A percentile compares a stretch with the other conserved stretches of the same genome.
These are phyloP conservation scores for Erodium texanum DNA, from an alignment of 441 rosid genomes.

Conservation along the genomic window DNA sequence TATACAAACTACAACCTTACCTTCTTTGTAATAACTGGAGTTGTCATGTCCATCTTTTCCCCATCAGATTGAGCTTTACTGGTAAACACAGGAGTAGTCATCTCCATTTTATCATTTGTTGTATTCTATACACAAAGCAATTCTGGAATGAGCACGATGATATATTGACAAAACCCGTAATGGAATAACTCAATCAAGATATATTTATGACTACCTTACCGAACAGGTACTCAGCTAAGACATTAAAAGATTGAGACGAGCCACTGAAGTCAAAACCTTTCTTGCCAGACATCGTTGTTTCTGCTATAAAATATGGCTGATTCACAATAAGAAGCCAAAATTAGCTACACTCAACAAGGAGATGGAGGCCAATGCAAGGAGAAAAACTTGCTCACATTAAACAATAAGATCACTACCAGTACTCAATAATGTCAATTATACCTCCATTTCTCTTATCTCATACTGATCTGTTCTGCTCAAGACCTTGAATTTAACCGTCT, in stretches of 20 bases:
- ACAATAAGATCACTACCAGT: not conserved
- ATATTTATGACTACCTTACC: conserved; percentile 61
- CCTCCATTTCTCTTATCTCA: conserved; percentile 87
- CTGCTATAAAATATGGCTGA: conserved; percentile 77
- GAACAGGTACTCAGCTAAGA: conserved; percentile 81
- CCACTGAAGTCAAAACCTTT: conserved; percentile 68
- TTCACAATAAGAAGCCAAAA: conserved; percentile 13
- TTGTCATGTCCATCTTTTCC: conserved; percentile 81
- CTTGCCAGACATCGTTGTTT: conserved; percentile 69
- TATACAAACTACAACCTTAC: conserved; percentile 21
- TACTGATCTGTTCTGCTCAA: conserved; percentile 43
- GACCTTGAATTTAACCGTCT: conserved; percentile 57
- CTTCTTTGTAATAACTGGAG: conserved; percentile 74
- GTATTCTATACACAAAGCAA: conserved; percentile 38
- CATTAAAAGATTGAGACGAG: conserved; percentile 72
- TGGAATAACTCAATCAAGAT: not conserved
- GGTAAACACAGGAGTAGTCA: conserved; percentile 82
- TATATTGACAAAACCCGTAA: not conserved
- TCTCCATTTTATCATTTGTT: conserved; percentile 57
- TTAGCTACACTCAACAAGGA: not conserved
- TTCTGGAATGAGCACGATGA: conserved; percentile 14
- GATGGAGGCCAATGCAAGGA: too few relatives aligned
- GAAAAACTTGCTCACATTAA: too few relatives aligned
- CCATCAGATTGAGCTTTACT: conserved; percentile 52
- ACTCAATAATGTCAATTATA: conserved; percentile 15